Evolutionary conservation across 768 basidiomycete species (phyloP), one percentile per base, ranked within the genome.

Genomic region (Gymnopilus junonius): DNA sequence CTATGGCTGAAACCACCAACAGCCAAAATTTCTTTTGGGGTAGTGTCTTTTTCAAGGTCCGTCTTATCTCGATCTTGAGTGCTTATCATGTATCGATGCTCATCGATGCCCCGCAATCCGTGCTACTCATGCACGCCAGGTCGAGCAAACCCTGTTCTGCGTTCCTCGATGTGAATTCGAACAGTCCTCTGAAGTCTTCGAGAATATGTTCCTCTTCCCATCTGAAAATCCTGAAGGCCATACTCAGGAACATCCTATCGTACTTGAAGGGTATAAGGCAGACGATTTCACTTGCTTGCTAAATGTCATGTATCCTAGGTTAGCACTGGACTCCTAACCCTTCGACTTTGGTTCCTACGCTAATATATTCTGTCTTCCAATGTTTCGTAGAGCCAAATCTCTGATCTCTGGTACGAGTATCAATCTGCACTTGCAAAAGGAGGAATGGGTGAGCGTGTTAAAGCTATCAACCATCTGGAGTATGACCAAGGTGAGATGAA

Each of bases 301-400:
- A 54, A 62, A 62, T 34, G 61, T 62, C 34, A 43, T 62, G 61
- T 62, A 62, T 46, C 61, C 61, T 31, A 62, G 54, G 61, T 56
- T 34, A 1, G 54, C 55, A 15, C 27, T 21, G 42, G 43, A 7
- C 29, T 62, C 17, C 14, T 56, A 56, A 55, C 39, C 17, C 7
- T 2, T n/a, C n/a, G 15, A 37, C 12, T 34, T 37, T 29, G 42
- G 37, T 4, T 42, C 51, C 43, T 2, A 42, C 8, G 43, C 54
- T 37, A 43, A 17, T 20, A 10, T 55, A 32, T 45, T 35, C 12
- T 14, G 12, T 14, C 31, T 62, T n/a, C n/a, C n/a, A n/a, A n/a
- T n/a, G n/a, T 40, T 15, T 55, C 53, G 8, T 17, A 62, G 61
- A 31, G 61, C 54, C 42, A 48, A n/a, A 3, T 46, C 61, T 45